Percentiles rank a stretch among this genome's conserved stretches.
phyloP scores from a whole-genome alignment of 129 eudicot species.

The Centella asiatica region DNA sequence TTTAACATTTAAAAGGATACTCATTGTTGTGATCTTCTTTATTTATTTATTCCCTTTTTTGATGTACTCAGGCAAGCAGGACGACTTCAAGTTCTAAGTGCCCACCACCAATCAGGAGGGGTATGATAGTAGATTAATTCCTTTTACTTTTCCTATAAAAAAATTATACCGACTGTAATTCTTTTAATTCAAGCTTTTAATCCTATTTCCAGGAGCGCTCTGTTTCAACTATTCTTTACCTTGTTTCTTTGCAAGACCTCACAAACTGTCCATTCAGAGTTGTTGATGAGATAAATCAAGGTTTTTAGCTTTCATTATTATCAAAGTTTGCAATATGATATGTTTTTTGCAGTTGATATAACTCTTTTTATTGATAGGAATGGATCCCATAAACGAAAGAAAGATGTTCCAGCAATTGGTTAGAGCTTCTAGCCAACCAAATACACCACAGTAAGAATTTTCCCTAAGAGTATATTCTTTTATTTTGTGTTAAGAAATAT shows the following conservation, averaged over 20 bases:
- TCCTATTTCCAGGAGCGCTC: conserved; percentile 69
- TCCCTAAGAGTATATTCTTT: not conserved
- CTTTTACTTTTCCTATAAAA: conserved; percentile 12
- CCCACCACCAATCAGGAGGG: conserved; percentile 99
- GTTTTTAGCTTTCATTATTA: conserved; percentile 20
- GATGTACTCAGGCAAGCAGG: conserved; percentile 60
- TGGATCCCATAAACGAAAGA: conserved; percentile 96
- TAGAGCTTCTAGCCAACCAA: conserved; percentile 87
- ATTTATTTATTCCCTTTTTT: not conserved
- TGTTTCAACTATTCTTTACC: conserved; percentile 94
- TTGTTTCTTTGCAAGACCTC: conserved; percentile 92
- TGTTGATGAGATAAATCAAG: conserved; percentile 98
- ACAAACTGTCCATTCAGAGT: conserved; percentile 98
- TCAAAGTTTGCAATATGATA: not conserved
- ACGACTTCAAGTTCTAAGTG: conserved; percentile 86
- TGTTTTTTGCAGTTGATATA: not conserved
- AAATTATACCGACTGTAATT: no score
- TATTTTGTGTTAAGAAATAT: no score
- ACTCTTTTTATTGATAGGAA: conserved; percentile 39
- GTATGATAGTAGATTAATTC: conserved; percentile 26
- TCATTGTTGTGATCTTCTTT: not conserved
- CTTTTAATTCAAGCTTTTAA: not conserved
- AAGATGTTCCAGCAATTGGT: conserved; percentile 98
- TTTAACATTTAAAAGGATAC: no score
- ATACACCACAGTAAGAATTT: conserved; percentile 87